These are phyloP conservation scores for Bjerkandera adusta DNA, from an alignment of 1,284 basidiomycete species.

Conservation along the genomic window DNA sequence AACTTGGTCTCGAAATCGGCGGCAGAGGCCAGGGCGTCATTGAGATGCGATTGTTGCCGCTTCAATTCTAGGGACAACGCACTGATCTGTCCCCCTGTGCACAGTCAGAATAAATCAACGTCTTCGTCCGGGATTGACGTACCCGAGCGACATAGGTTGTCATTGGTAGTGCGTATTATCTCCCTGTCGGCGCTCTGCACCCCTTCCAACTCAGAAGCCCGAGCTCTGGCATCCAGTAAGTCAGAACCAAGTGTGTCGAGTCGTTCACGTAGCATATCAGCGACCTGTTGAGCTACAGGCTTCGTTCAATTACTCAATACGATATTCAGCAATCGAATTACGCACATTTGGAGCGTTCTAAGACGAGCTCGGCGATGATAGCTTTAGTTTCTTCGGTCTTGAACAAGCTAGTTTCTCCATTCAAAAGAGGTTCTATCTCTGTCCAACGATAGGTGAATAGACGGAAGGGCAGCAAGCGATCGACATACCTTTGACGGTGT, in stretches of 20 bases:
- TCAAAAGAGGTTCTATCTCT: constrained; percentile 29
- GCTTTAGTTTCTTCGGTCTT: constrained; percentile 22
- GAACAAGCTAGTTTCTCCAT: constrained; percentile 24
- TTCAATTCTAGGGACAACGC: constrained; percentile 19
- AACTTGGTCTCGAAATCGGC: constrained; percentile 23
- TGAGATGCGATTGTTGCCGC: constrained; percentile 18
- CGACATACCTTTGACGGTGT: constrained; percentile 23
- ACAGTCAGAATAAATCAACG: background rate
- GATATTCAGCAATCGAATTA: background rate
- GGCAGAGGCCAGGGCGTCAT: constrained; percentile 18
- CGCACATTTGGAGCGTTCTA: constrained; percentile 29
- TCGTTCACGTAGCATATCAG: constrained; percentile 35
- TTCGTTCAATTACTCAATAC: background rate
- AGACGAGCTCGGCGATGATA: constrained; percentile 26
- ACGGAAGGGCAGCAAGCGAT: background rate
- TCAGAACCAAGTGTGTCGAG: constrained; percentile 32
- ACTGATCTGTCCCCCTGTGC: constrained; percentile 19
- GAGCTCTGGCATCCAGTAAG: constrained; percentile 30
- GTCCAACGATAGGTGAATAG: no score
- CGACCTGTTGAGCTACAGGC: constrained; percentile 31
- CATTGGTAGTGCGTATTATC: constrained; percentile 21
- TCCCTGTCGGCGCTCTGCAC: constrained; percentile 24
- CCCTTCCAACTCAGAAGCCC: constrained; percentile 28
- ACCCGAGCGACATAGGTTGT: constrained; percentile 24
- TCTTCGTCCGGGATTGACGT: no score